A percentile compares a stretch with the other conserved stretches of the same genome.
Conservation (phyloP, 306 rosid species). For the Mimosa pudica region DNA sequence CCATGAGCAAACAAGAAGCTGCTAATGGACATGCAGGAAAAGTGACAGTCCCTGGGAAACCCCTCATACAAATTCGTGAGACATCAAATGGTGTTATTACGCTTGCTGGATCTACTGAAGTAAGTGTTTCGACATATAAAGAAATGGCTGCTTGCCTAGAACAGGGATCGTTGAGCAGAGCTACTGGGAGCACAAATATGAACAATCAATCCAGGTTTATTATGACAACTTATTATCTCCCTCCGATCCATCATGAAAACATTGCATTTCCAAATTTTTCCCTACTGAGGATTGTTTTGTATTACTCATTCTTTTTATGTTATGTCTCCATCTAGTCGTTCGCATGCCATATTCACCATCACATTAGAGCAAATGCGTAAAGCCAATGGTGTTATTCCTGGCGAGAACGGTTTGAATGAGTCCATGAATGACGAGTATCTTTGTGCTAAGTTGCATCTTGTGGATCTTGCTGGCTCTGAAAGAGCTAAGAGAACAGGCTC, state of each 20-base stretch:
- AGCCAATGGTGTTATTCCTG: slow-evolving; percentile 48
- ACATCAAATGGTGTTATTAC: slow-evolving; percentile 97
- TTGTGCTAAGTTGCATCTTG: slow-evolving; percentile 95
- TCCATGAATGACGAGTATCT: slow-evolving; percentile 81
- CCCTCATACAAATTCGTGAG: slow-evolving; percentile 99
- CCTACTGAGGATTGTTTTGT: slow-evolving; percentile 32
- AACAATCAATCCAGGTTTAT: slow-evolving; percentile 95
- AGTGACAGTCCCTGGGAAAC: slow-evolving; percentile 72
- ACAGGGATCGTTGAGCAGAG: slow-evolving; percentile 94
- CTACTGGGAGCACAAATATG: slow-evolving; percentile 99
- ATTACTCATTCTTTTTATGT: slow-evolving; percentile 40
- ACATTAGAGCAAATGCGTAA: slow-evolving; percentile 97
- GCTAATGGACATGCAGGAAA: slow-evolving; percentile 83
- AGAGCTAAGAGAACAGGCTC: slow-evolving; percentile 99
- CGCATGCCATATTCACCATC: slow-evolving; percentile 99
- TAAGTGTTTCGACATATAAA: slow-evolving; percentile 74
- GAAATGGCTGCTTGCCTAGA: slow-evolving; percentile 98
- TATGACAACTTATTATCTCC: slow-evolving; percentile 8
- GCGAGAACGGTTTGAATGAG: slow-evolving; percentile 50
- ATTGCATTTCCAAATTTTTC: slow-evolving; percentile 27
- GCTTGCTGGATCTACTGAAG: slow-evolving; percentile 96
- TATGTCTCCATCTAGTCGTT: slow-evolving; percentile 65
- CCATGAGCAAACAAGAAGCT: slow-evolving; percentile 75
- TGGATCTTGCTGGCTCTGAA: slow-evolving; percentile 99
- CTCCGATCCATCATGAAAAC: slow-evolving; percentile 10